Evolutionary conservation across 345 rosid species (phyloP).

Genomic region (Salix viminalis): DNA sequence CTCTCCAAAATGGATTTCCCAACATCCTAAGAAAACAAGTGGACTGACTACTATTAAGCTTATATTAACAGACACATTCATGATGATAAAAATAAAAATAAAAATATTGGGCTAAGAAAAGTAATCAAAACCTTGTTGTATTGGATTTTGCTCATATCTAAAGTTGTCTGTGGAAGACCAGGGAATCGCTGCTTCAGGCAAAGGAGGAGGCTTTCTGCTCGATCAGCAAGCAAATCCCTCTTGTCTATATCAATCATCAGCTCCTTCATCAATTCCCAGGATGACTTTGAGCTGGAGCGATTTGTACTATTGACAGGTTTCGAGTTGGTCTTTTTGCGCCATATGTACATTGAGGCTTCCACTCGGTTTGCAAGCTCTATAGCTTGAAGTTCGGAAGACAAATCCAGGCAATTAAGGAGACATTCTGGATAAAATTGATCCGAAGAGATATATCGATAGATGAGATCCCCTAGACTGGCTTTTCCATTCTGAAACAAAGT

Average conservation of each 20-base stretch:
- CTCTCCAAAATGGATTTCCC: constrained; percentile 94
- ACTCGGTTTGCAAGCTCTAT: constrained; percentile 86
- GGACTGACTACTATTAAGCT: neutral
- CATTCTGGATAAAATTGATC: constrained; percentile 84
- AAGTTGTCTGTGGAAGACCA: constrained; percentile 84
- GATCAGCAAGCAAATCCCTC: constrained; percentile 74
- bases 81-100: neutral
- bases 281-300: constrained; percentile 62
- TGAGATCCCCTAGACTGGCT: constrained; percentile 74
- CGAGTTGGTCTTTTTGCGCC: constrained; percentile 57
- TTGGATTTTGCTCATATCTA: constrained; percentile 97
- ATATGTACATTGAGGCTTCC: constrained; percentile 71
- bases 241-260: constrained; percentile 82
- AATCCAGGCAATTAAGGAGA: constrained; percentile 84
- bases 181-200: constrained; percentile 88
- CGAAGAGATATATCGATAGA: constrained; percentile 73
- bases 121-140: constrained; percentile 58
- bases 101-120: neutral
- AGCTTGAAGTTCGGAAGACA: constrained; percentile 93
- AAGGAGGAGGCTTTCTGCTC: constrained; percentile 82
- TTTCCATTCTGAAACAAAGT: constrained; percentile 70
- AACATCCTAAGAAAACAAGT: constrained; percentile 50
- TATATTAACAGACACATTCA: neutral
- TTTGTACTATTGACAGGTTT: constrained; percentile 44
- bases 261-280: constrained; percentile 92